A percentile compares a stretch with the other conserved stretches of the same genome.
Conservation (phyloP, 2,329 filamentous ascomycete genomes). For the Waltergamsia citrina region DNA sequence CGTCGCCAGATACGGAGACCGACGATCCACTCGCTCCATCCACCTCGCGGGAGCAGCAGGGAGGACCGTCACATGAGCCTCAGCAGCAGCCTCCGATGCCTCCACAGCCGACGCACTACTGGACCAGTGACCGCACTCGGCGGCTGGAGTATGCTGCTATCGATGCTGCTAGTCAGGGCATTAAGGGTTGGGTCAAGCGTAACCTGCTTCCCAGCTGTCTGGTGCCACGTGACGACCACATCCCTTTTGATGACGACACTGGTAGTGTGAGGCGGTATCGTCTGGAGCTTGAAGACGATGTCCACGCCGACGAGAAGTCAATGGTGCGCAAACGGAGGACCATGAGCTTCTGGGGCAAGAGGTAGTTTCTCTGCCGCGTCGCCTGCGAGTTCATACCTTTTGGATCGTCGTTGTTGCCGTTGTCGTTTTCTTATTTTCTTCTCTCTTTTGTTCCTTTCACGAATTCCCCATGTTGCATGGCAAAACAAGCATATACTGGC, state of each 20-base stretch:
- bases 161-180: constrained; percentile 49
- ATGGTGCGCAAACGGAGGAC: not conserved
- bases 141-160: constrained; percentile 58
- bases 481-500: constrained; percentile 1
- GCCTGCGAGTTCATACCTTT: not conserved
- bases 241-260: constrained; percentile 51
- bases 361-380: not conserved
- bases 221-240: constrained; percentile 34
- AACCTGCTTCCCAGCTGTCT: constrained; percentile 51
- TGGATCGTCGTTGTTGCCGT: too few relatives aligned
- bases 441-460: constrained; percentile 4
- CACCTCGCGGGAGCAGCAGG: not conserved
- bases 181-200: constrained; percentile 50
- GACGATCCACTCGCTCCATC: too few relatives aligned
- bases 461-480: too few relatives aligned
- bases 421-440: constrained; percentile 2
- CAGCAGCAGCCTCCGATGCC: constrained; percentile 13
- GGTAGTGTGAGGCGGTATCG: constrained; percentile 56
- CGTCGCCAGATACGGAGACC: constrained; percentile 35
- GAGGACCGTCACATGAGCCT: not conserved
- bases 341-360: constrained; percentile 3
- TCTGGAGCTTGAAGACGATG: constrained; percentile 43
- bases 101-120: constrained; percentile 55
- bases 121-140: constrained; percentile 55
- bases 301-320: constrained; percentile 2